Base-by-base conservation (phyloP, 1,284 basidiomycete genomes). In the Xanthoconium separans region DNA sequence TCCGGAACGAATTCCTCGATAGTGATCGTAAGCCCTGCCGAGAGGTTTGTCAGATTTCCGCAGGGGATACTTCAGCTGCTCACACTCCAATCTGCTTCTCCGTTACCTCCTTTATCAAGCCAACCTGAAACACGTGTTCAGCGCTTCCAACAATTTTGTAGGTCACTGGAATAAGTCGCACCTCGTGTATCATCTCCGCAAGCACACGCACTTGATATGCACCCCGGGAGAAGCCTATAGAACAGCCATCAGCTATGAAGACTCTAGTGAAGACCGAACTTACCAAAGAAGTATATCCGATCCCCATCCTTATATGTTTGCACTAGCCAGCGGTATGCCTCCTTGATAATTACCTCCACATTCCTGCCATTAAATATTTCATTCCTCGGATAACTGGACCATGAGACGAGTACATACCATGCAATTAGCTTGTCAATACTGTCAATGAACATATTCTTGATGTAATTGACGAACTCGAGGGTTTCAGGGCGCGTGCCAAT, bases 171-270 rank as follows among this genome's bases (percentile, higher is more conserved):
- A 29, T n/a, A n/a, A n/a, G 15, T 40, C 62, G 3, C 52, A 75
- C 75, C 55, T 63, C 68, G 4, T n/a, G n/a, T n/a, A n/a, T n/a
- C n/a, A n/a, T n/a, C n/a, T n/a, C n/a, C n/a, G n/a, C n/a, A n/a
- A n/a, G n/a, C n/a, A n/a, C 64, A 4, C 77, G 70, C 10, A 70
- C 76, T 65, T 78, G 76, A 57, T 76, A 78, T 24, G 77, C 76
- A 13, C 76, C 77, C 31, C 77, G 67, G 41, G 76, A 78, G 53
- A 77, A 78, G 7, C 77, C 77, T 77, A 9, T 29, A 7, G 4
- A 22, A 2, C 0, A 1, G 31, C 13, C 2, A 33, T 48, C 2
- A n/a, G 7, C 40, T 15, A 6, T 3, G 6, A 22, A 18, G 41
- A n/a, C 1, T 1, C 7, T 6, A 8, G 36, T 13, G 4, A 46